Conservation (phyloP, 306 rosid species). For the Abrus precatorius region DNA sequence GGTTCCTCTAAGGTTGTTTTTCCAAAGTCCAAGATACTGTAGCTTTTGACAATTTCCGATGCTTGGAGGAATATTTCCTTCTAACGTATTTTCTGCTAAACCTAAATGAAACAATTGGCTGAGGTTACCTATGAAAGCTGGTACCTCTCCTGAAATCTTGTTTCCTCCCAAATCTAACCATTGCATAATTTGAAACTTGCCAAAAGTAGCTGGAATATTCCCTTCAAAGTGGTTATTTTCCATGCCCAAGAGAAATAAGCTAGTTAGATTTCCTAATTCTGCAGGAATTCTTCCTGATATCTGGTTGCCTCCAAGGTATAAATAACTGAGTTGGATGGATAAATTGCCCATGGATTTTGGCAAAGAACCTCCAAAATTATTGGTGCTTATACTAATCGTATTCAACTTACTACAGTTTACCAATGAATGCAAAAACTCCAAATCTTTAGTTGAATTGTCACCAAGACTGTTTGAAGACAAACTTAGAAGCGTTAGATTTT, state of each 20-base stretch:
- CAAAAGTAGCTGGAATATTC: conserved; percentile 36
- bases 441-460: conserved; percentile 35
- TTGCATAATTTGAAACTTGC: conserved; percentile 35
- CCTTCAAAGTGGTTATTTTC: neutral
- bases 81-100: conserved; percentile 12
- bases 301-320: conserved; percentile 19
- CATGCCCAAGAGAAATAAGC: neutral
- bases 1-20: conserved; percentile 45
- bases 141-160: conserved; percentile 34
- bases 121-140: conserved; percentile 44
- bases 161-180: neutral
- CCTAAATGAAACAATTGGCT: neutral
- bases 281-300: conserved; percentile 41
- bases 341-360: conserved; percentile 44
- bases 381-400: neutral
- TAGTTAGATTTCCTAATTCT: conserved; percentile 34
- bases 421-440: conserved; percentile 43
- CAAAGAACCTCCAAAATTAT: conserved; percentile 55
- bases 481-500: accelerated
- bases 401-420: conserved; percentile 37
- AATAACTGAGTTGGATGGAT: neutral
- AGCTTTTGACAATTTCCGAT: conserved; percentile 38
- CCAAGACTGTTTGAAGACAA: conserved; percentile 11
- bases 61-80: conserved; percentile 47
- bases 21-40: neutral